Evolutionary conservation across 2,329 filamentous ascomycete species (phyloP), one percentile per base, ranked within the genome.

Genomic region (Cordyceps militaris): DNA sequence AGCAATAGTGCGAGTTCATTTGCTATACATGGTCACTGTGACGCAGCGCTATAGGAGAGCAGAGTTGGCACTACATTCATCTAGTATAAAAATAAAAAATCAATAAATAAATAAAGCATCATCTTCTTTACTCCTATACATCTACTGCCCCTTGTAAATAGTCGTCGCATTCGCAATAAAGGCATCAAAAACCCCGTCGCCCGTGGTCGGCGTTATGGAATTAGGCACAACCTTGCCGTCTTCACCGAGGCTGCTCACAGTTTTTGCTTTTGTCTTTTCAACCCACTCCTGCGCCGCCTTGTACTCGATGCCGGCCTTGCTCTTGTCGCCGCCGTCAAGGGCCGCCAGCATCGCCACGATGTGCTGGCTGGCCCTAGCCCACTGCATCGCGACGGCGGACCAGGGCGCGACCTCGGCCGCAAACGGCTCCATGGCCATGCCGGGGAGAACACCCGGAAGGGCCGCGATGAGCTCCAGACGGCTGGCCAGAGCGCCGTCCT

Each of bases 361-460:
- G 30, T 61, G 58, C 51, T 56, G 50, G 47, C 53, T 58, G 8
- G 60, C 60, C 28, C 28, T 59, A 23, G 60, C 60, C 60, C 60
- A 61, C 46, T 61, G 60, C 60, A 60, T 58, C 2, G 60, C 56
- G 13, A 51, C 23, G 4, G 49, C 47, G 1, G 60, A 50, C 60
- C 60, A 61, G 1, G 60, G 58, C n/a, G 49, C 44, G 13, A 60
- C 60, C 4, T 61, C 60, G 11, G 28, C 9, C 4, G 58, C 55
- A 36, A 61, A 61, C 4, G 51, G 56, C 50, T 53, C 54, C 55
- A 58, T 59, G 19, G 56, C 58, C 60, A 61, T 61, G n/a, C 50
- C 30, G 36, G 54, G 44, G 1, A 61, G 60, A 6, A 42, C 40
- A 3, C 57, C 36, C 5, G 60, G 55, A 1, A 60, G 8, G 46